phyloP scores from a whole-genome alignment of 2,329 filamentous ascomycete species.

The Aspergillus uvarum region DNA sequence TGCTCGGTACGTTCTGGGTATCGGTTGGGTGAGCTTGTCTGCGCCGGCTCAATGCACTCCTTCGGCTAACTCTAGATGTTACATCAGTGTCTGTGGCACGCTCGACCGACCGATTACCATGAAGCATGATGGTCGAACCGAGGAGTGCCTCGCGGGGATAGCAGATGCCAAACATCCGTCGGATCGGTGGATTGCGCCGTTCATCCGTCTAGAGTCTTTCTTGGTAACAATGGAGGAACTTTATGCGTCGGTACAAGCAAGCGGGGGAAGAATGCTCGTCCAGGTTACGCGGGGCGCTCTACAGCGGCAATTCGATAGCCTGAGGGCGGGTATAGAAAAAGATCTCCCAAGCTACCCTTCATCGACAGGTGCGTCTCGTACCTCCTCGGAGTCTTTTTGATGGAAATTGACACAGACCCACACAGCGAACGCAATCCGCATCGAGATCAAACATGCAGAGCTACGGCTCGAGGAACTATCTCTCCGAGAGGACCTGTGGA shows the following conservation, averaged over 20 bases:
- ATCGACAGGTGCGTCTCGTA: conserved; percentile 12
- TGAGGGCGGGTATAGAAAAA: conserved; percentile 10
- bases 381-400: no score
- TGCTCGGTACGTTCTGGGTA: conserved; percentile 25
- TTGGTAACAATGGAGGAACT: conserved; percentile 20
- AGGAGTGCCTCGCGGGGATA: conserved; percentile 14
- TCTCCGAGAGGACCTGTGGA: conserved; percentile 24
- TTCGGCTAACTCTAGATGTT: not conserved
- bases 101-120: not conserved
- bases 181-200: conserved; percentile 23
- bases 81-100: not conserved
- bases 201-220: conserved; percentile 21
- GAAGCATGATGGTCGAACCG: conserved; percentile 9
- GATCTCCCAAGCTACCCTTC: conserved; percentile 11
- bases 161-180: conserved; percentile 14
- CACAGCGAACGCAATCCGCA: conserved; percentile 18
- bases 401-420: not conserved
- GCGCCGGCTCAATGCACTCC: not conserved
- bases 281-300: conserved; percentile 16
- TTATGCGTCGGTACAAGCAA: conserved; percentile 19
- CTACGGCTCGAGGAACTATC: conserved; percentile 21
- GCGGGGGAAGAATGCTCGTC: conserved; percentile 12
- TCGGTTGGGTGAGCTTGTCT: conserved; percentile 20
- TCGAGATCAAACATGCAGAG: conserved; percentile 20
- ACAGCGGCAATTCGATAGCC: conserved; percentile 15